Evolutionary conservation across 225 moss, liverwort and hornwort species (phyloP).

Genomic region (Pseudoscleropodium purum): DNA sequence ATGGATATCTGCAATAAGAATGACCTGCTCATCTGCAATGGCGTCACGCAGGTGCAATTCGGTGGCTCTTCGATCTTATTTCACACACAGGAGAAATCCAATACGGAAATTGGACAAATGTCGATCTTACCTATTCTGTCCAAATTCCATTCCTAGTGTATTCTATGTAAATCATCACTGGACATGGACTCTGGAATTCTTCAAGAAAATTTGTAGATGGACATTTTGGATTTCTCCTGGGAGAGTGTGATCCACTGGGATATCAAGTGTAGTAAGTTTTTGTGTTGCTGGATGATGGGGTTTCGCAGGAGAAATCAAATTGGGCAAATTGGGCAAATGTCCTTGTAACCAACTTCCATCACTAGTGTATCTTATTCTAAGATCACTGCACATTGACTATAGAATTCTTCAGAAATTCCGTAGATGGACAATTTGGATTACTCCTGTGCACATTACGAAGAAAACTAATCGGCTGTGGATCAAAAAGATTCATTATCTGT

Average conservation of each 20-base stretch:
- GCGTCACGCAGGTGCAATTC: constrained; percentile 24
- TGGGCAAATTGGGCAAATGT: no score
- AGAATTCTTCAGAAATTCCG: neutral
- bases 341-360: no score
- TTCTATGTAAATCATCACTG: no score
- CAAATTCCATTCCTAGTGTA: neutral
- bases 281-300: no score
- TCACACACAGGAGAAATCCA: neutral
- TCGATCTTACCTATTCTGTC: no score
- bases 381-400: neutral
- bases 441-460: neutral
- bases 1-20: constrained; percentile 32
- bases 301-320: no score
- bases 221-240: neutral
- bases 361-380: no score
- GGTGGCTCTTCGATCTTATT: neutral
- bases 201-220: no score
- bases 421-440: neutral
- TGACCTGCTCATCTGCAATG: constrained; percentile 42
- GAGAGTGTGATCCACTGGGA: no score
- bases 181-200: neutral
- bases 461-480: neutral
- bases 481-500: neutral
- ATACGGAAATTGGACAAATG: neutral
- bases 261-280: no score